These are phyloP conservation scores for Neospora caninum DNA, from an alignment of 169 alveolate genomes.

Conservation along the genomic window DNA sequence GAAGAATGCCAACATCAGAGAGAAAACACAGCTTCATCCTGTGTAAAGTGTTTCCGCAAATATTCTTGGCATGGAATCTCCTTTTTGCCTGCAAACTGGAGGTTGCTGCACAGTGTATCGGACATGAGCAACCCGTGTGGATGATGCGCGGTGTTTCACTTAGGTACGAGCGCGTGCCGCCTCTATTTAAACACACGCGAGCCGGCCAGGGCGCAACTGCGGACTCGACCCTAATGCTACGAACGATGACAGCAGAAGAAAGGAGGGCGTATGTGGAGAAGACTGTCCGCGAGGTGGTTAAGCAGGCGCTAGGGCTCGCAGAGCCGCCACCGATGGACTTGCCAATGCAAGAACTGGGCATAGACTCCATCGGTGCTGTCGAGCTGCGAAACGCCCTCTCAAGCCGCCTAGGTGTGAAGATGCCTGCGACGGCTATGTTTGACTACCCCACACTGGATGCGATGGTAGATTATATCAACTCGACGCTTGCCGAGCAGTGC, in stretches of 20 bases:
- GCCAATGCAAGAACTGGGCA: constrained; percentile 80
- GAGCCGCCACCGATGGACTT: constrained; percentile 72
- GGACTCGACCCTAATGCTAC: constrained; percentile 44
- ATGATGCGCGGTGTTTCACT: background rate
- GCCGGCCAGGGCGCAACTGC: constrained; percentile 51
- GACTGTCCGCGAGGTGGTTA: constrained; percentile 55
- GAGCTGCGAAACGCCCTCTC: constrained; percentile 75
- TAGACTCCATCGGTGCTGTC: constrained; percentile 79
- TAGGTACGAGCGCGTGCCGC: constrained; percentile 64
- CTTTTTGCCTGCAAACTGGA: background rate
- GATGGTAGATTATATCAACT: constrained; percentile 72
- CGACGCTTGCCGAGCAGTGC: constrained; percentile 65
- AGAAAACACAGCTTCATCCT: background rate
- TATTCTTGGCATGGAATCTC: background rate
- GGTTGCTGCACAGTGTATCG: background rate
- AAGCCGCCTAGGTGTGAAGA: constrained; percentile 74
- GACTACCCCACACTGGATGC: constrained; percentile 77
- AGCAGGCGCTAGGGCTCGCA: constrained; percentile 57
- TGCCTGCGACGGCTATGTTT: constrained; percentile 78
- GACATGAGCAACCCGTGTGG: background rate
- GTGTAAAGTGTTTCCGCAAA: background rate
- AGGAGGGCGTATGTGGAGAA: constrained; percentile 56
- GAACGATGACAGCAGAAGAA: constrained; percentile 60
- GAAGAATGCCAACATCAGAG: too few species aligned
- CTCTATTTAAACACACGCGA: constrained; percentile 51